phyloP scores from a whole-genome alignment of 2,329 filamentous ascomycete genomes.

The Aspergillus amoenus region DNA sequence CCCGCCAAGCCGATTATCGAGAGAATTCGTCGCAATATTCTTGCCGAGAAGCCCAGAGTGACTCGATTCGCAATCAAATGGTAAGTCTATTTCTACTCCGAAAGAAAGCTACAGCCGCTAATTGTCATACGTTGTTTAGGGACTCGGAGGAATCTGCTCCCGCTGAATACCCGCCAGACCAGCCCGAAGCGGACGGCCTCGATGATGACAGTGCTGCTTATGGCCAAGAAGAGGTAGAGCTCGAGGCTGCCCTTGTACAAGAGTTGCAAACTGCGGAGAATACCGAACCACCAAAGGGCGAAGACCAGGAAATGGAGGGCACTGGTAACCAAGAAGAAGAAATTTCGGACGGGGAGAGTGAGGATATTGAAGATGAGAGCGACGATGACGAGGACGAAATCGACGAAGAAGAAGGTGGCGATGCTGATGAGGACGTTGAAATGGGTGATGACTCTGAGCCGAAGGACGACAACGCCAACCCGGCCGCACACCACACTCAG shows the following conservation, averaged over 20 bases:
- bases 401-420: slow-evolving; percentile 62
- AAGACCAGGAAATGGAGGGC: slow-evolving; percentile 75
- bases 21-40: slow-evolving; percentile 84
- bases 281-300: slow-evolving; percentile 38
- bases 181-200: slow-evolving; percentile 86
- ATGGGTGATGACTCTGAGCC: slow-evolving; percentile 56
- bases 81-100: slow-evolving; percentile 49
- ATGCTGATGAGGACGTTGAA: slow-evolving; percentile 57
- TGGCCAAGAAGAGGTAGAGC: slow-evolving; percentile 83
- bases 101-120: not conserved
- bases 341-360: slow-evolving; percentile 72
- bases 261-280: slow-evolving; percentile 52
- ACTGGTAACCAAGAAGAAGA: slow-evolving; percentile 66
- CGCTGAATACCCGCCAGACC: slow-evolving; percentile 93
- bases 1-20: slow-evolving; percentile 91
- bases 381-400: slow-evolving; percentile 70
- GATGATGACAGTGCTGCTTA: slow-evolving; percentile 84
- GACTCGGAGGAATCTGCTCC: slow-evolving; percentile 97
- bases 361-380: slow-evolving; percentile 76
- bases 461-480: slow-evolving; percentile 35
- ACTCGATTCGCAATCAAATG: slow-evolving; percentile 99
- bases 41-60: slow-evolving; percentile 95
- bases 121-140: slow-evolving; percentile 52
- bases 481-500: slow-evolving; percentile 34
- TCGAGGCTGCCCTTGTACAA: slow-evolving; percentile 61